Percentiles rank a stretch among this genome's conserved stretches.
These are phyloP conservation scores for Ormosia semicastrata DNA, from an alignment of 306 rosid species.

Conservation along the genomic window DNA sequence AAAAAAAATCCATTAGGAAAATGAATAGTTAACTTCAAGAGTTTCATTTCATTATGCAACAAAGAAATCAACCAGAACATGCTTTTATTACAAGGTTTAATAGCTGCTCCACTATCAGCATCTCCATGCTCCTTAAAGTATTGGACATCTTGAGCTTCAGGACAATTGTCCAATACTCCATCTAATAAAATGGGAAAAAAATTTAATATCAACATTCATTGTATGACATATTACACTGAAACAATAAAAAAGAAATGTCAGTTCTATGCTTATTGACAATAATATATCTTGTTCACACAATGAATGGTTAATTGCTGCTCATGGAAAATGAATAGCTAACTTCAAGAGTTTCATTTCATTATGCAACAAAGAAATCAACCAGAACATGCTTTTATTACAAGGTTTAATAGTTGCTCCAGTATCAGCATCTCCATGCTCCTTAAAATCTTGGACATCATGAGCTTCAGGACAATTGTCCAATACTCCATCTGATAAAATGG, in stretches of 20 bases:
- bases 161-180: constrained; percentile 8
- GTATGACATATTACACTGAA: neutral
- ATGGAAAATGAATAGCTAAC: constrained; percentile 1
- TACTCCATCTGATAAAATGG: constrained; percentile 21
- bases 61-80: neutral
- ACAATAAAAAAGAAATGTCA: neutral
- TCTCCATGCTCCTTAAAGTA: constrained; percentile 4
- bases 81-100: constrained; percentile 13
- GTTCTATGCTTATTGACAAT: neutral
- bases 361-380: neutral
- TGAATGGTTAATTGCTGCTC: no score
- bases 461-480: neutral
- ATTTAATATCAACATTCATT: neutral
- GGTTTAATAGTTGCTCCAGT: constrained; percentile 9
- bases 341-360: neutral
- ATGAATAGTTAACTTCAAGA: constrained; percentile 3
- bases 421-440: constrained; percentile 20
- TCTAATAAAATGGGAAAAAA: constrained; percentile 1
- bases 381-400: neutral
- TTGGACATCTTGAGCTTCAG: constrained; percentile 1
- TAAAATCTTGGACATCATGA: neutral
- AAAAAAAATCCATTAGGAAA: neutral
- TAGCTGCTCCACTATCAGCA: constrained; percentile 13
- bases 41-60: neutral
- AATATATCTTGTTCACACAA: neutral